These are phyloP conservation scores for Pichia cephalocereana DNA, from an alignment of 805 yeast species.

Conservation along the genomic window DNA sequence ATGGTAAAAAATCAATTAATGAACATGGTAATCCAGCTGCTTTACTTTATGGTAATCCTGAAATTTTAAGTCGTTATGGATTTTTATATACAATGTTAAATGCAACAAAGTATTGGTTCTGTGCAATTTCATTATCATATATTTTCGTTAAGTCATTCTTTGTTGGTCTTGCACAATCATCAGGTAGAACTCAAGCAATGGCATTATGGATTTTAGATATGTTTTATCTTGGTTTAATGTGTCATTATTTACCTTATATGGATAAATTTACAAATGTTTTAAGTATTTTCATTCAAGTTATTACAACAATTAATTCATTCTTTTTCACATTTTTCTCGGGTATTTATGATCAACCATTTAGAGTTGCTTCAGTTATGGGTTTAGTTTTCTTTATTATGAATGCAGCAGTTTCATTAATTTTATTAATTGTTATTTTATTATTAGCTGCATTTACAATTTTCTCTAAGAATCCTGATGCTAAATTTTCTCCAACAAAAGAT, in stretches of 20 bases:
- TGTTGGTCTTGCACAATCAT: slow-evolving; percentile 67
- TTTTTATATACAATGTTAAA: slow-evolving; percentile 84
- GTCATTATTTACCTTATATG: slow-evolving; percentile 64
- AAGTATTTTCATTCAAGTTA: slow-evolving; percentile 63
- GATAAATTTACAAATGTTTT: slow-evolving; percentile 75
- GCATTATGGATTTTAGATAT: slow-evolving; percentile 70
- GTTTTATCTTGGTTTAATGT: slow-evolving; percentile 54
- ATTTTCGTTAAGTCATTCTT: slow-evolving; percentile 60
- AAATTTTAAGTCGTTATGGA: slow-evolving; percentile 70
- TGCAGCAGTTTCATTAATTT: slow-evolving; percentile 76
- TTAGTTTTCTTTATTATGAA: slow-evolving; percentile 82
- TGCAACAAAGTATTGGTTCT: slow-evolving; percentile 79
- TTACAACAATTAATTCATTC: slow-evolving; percentile 70
- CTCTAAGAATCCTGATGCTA: slow-evolving; percentile 81
- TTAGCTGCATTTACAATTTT: slow-evolving; percentile 53
- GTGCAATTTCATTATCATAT: slow-evolving; percentile 52
- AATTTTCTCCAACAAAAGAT: slow-evolving; percentile 82
- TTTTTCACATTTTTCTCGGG: slow-evolving; percentile 80
- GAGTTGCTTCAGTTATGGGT: slow-evolving; percentile 81
- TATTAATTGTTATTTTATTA: slow-evolving; percentile 61
- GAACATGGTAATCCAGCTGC: slow-evolving; percentile 79
- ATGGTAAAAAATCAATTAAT: slow-evolving; percentile 54
- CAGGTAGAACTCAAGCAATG: slow-evolving; percentile 76
- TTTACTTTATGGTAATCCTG: slow-evolving; percentile 68
- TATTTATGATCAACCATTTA: slow-evolving; percentile 70